Evolutionary conservation across 768 basidiomycete genomes (phyloP).

Genomic region (Kwoniella botswanensis): DNA sequence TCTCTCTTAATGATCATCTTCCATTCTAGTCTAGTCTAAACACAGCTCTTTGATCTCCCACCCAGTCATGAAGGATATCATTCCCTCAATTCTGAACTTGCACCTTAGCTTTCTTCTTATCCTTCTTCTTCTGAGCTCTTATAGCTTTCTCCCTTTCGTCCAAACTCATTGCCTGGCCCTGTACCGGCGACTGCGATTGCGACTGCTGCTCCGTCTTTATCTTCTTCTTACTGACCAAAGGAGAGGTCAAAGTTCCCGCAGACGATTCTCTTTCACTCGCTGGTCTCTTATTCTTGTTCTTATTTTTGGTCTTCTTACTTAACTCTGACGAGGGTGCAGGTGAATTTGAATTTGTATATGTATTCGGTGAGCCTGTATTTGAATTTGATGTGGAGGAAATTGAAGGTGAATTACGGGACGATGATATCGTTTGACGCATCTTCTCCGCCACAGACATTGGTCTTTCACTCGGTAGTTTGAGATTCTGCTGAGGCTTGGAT

Average conservation of each 20-base stretch:
- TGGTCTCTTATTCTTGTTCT: slow-evolving; percentile 19
- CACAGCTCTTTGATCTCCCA: too few species aligned
- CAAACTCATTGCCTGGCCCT: slow-evolving; percentile 13
- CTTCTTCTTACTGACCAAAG: slow-evolving; percentile 20
- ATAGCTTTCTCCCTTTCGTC: slow-evolving; percentile 38
- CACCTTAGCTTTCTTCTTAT: slow-evolving; percentile 35
- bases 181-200: neutral
- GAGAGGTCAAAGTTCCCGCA: neutral
- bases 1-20: too few species aligned
- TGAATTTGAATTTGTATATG: neutral
- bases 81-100: slow-evolving; percentile 2
- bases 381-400: neutral
- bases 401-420: neutral
- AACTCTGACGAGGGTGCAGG: neutral
- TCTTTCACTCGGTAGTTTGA: neutral
- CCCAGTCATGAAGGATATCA: neutral
- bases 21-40: too few species aligned
- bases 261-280: neutral
- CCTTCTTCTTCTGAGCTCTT: slow-evolving; percentile 37
- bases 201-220: slow-evolving; percentile 7
- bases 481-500: slow-evolving; percentile 5
- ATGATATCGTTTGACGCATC: slow-evolving; percentile 23
- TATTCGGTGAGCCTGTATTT: neutral
- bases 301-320: neutral
- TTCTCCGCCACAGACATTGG: slow-evolving; percentile 23